A percentile compares a stretch with the other conserved stretches of the same genome.
phyloP scores from a whole-genome alignment of 148 eudicot species.

The Fallopia convolvulus region DNA sequence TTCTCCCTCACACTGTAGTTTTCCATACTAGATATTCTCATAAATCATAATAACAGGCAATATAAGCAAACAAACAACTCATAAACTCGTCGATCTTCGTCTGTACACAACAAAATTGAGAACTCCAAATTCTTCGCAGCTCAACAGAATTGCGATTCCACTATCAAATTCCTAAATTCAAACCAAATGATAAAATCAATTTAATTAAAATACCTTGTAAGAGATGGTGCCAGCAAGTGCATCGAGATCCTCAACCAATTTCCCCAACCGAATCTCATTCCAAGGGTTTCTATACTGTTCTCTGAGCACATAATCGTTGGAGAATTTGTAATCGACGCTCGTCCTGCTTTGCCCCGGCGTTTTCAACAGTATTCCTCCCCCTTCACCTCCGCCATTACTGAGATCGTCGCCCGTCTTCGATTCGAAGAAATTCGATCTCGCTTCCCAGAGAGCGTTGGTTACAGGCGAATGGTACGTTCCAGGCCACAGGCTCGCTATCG shows the following conservation, averaged over 20 bases:
- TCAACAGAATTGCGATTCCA: not conserved
- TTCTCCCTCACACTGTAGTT: not conserved
- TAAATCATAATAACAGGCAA: too few species aligned
- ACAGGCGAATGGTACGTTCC: constrained; percentile 92
- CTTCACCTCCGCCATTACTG: constrained; percentile 15
- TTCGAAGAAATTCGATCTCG: constrained; percentile 57
- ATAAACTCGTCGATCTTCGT: not conserved
- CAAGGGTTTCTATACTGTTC: constrained; percentile 93
- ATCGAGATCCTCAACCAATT: constrained; percentile 93
- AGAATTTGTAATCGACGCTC: constrained; percentile 54
- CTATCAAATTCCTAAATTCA: not conserved
- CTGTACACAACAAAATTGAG: not conserved
- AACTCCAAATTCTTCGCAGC: not conserved
- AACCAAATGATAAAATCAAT: not conserved
- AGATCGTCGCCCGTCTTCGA: constrained; percentile 11
- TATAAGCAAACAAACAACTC: not conserved
- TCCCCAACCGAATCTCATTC: constrained; percentile 79
- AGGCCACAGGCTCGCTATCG: constrained; percentile 70
- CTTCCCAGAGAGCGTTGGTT: constrained; percentile 90
- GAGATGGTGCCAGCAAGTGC: constrained; percentile 92
- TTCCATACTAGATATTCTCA: not conserved
- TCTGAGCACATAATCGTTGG: constrained; percentile 55
- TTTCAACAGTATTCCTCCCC: constrained; percentile 41
- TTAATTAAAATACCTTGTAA: constrained; percentile 43
- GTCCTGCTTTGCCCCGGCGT: constrained; percentile 64